Evolutionary conservation across 140 eudicot genomes (phyloP).

Genomic region (Cichorium intybus): DNA sequence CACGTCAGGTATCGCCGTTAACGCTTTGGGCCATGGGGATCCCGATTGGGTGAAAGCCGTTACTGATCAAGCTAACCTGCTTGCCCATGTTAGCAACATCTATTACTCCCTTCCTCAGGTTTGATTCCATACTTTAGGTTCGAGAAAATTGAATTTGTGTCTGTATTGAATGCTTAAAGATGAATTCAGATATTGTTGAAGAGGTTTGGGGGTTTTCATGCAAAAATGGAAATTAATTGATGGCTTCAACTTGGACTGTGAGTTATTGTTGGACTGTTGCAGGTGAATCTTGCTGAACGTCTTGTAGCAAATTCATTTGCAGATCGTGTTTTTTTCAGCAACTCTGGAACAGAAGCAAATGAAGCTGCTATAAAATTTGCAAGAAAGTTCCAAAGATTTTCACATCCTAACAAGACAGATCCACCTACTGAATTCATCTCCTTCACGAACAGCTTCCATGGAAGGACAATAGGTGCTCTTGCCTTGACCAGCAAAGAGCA

Average conservation of each 20-base stretch:
- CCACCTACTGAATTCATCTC: slow-evolving; percentile 73
- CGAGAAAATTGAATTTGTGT: too few relatives aligned
- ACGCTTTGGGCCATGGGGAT: slow-evolving; percentile 88
- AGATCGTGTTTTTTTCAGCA: slow-evolving; percentile 76
- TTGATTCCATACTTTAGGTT: neutral
- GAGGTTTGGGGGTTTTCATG: too few relatives aligned
- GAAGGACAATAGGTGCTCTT: slow-evolving; percentile 89
- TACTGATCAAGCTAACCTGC: slow-evolving; percentile 49
- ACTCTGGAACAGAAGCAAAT: slow-evolving; percentile 90
- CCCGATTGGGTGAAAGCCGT: slow-evolving; percentile 78
- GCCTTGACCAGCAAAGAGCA: slow-evolving; percentile 95
- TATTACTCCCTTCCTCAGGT: slow-evolving; percentile 81
- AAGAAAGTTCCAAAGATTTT: slow-evolving; percentile 64
- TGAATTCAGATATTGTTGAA: too few relatives aligned
- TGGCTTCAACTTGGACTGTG: too few relatives aligned
- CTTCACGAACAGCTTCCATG: slow-evolving; percentile 76
- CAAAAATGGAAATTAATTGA: too few relatives aligned
- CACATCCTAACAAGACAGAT: slow-evolving; percentile 37
- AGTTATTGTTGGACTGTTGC: slow-evolving; percentile 10
- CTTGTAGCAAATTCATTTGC: slow-evolving; percentile 77
- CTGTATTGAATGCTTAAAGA: too few relatives aligned
- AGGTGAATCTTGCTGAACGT: slow-evolving; percentile 92
- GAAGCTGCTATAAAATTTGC: slow-evolving; percentile 94
- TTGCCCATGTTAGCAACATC: slow-evolving; percentile 81
- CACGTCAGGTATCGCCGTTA: slow-evolving; percentile 86